Evolutionary conservation across 2,329 filamentous ascomycete species (phyloP).

Genomic region (Xylariaceae sp.): DNA sequence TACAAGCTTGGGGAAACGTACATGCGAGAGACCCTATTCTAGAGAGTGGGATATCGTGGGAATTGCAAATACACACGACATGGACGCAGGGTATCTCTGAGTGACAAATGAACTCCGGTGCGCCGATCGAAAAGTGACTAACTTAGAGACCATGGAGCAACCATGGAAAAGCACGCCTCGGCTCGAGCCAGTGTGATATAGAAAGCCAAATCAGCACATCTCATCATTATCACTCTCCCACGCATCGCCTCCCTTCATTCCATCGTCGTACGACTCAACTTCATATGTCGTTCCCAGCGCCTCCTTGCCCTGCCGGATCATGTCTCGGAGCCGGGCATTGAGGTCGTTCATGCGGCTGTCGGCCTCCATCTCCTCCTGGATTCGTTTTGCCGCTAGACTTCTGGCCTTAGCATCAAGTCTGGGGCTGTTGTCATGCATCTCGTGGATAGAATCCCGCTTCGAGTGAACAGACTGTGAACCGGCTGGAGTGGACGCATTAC

Average conservation of each 20-base stretch:
- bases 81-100: conserved; percentile 9
- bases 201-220: neutral
- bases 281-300: conserved; percentile 73
- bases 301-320: conserved; percentile 85
- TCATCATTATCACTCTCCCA: conserved; percentile 37
- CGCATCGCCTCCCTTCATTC: conserved; percentile 21
- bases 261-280: conserved; percentile 44
- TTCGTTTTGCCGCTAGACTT: conserved; percentile 64
- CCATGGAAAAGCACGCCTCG: neutral
- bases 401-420: conserved; percentile 62
- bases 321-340: conserved; percentile 71
- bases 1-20: conserved; percentile 6
- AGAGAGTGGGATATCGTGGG: neutral
- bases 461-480: conserved; percentile 24
- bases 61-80: neutral
- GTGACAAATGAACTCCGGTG: conserved; percentile 1
- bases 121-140: conserved; percentile 5
- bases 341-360: conserved; percentile 76
- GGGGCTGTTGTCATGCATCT: conserved; percentile 40
- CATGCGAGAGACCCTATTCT: neutral
- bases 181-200: neutral
- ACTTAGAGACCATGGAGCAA: neutral
- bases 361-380: conserved; percentile 68
- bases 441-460: conserved; percentile 22
- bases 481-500: conserved; percentile 40